A percentile compares a stretch with the other conserved stretches of the same genome.
phyloP scores from a whole-genome alignment of 495 filamentous ascomycete genomes.

The Penicillium paradoxum region DNA sequence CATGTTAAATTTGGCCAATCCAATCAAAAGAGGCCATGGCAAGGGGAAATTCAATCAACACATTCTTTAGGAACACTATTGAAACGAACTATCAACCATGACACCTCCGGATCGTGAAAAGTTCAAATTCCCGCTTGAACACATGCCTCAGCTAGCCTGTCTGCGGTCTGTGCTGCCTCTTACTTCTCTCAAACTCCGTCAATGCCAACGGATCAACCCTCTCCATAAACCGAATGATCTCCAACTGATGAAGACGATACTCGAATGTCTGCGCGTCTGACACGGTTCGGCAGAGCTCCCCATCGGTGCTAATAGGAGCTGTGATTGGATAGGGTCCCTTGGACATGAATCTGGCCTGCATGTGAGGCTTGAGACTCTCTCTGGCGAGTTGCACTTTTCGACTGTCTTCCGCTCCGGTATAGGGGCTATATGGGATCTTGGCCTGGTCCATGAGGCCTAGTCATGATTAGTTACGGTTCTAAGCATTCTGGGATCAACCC shows the following conservation, averaged over 20 bases:
- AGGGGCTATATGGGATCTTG: not conserved
- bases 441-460: not conserved
- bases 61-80: too few species aligned
- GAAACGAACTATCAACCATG: not conserved
- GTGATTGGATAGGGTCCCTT: not conserved
- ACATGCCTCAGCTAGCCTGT: not conserved
- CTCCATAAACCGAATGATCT: conserved; percentile 1
- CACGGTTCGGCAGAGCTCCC: not conserved
- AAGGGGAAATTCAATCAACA: not conserved
- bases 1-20: not conserved
- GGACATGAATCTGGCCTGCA: not conserved
- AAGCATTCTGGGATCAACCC: too few species aligned
- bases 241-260: conserved; percentile 5
- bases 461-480: not conserved
- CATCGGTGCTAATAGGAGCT: not conserved
- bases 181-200: not conserved
- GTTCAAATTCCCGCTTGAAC: not conserved
- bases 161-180: not conserved
- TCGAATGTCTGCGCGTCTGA: conserved; percentile 3
- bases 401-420: not conserved
- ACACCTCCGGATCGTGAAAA: not conserved
- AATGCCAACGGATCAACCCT: not conserved
- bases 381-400: not conserved
- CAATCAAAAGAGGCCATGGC: not conserved
- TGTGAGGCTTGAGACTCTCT: not conserved